These are phyloP conservation scores for Smallanthus sonchifolius DNA, from an alignment of 129 eudicot genomes.

Conservation along the genomic window DNA sequence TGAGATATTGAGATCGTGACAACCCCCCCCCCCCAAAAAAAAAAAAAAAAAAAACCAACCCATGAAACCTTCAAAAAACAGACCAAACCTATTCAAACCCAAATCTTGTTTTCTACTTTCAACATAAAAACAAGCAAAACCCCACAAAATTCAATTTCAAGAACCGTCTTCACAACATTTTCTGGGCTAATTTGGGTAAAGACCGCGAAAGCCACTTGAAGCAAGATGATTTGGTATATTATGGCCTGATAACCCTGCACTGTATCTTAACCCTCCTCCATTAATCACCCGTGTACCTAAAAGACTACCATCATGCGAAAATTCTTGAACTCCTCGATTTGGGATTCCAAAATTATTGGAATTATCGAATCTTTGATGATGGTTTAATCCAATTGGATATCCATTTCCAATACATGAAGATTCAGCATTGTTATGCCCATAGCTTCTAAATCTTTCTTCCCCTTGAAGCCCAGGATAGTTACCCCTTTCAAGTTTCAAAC, in stretches of 20 bases:
- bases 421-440: slow-evolving; percentile 34
- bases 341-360: slow-evolving; percentile 31
- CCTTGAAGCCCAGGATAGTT: slow-evolving; percentile 21
- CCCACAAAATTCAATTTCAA: neutral
- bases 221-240: slow-evolving; percentile 28
- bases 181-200: slow-evolving; percentile 33
- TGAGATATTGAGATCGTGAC: no score
- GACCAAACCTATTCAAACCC: neutral
- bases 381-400: slow-evolving; percentile 30
- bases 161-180: neutral
- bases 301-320: slow-evolving; percentile 25
- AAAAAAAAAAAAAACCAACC: neutral
- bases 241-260: slow-evolving; percentile 28
- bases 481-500: slow-evolving; percentile 31
- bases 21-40: neutral
- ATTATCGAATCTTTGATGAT: slow-evolving; percentile 35
- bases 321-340: slow-evolving; percentile 28
- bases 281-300: slow-evolving; percentile 35
- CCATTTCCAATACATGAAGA: slow-evolving; percentile 33
- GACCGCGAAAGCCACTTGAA: slow-evolving; percentile 21
- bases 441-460: slow-evolving; percentile 31
- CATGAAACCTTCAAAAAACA: slow-evolving; percentile 2
- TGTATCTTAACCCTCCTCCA: slow-evolving; percentile 35
- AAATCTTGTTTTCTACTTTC: neutral
- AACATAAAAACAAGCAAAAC: slow-evolving; percentile 9